Percentiles rank a stretch among this genome's conserved stretches.
Conservation (phyloP, 202 grass and related monocot species). For the Zizania palustris region DNA sequence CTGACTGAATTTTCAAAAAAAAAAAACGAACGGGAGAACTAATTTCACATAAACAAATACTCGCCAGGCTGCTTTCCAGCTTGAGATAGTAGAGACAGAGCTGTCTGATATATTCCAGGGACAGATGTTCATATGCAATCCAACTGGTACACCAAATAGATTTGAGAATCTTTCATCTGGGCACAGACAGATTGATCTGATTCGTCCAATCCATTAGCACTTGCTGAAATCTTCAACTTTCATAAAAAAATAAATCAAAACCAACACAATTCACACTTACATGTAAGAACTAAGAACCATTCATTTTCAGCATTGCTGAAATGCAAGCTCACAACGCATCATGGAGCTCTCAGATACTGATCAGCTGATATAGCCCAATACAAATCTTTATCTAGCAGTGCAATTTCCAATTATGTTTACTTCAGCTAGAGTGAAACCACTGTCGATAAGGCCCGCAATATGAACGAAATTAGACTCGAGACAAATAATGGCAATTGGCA, state of each 20-base stretch:
- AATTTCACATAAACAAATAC: neutral
- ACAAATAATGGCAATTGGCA: neutral
- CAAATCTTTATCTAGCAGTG: conserved; percentile 5
- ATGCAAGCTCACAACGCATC: neutral
- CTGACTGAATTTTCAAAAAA: neutral
- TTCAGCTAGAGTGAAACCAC: neutral
- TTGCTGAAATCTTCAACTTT: neutral
- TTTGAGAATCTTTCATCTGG: conserved; percentile 30
- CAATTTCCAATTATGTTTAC: neutral
- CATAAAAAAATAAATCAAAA: too few relatives aligned
- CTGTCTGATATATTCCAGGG: conserved; percentile 21
- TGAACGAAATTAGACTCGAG: neutral
- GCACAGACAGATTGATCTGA: conserved; percentile 40
- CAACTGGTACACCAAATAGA: conserved; percentile 35
- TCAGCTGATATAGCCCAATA: neutral
- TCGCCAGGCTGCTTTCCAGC: neutral
- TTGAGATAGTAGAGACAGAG: neutral
- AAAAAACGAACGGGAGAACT: neutral
- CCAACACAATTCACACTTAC: too few relatives aligned
- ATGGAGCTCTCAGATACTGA: neutral
- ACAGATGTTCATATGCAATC: conserved; percentile 27
- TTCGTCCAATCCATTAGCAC: conserved; percentile 17
- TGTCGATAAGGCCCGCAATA: neutral
- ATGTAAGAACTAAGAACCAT: neutral
- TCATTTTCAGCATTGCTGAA: neutral